Base-by-base conservation (phyloP, 2,329 filamentous ascomycete genomes). In the Diaporthe citrichinensis region DNA sequence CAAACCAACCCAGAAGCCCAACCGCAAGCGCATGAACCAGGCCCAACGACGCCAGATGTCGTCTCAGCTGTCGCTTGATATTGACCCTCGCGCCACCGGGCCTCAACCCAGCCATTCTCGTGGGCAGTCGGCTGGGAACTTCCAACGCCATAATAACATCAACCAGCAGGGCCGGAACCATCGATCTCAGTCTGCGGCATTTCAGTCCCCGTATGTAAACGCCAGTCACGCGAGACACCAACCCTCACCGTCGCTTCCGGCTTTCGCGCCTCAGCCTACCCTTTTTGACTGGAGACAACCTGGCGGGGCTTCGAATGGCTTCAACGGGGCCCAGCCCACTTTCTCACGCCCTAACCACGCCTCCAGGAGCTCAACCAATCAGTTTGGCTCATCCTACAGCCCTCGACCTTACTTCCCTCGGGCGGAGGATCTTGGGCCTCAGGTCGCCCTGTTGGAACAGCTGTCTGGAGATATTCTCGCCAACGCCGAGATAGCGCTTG, bases 31-130 rank as follows among this genome's bases (percentile, higher is more conserved):
- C 31, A 88, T 85, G 3, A 93, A 93, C 76, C 91, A 93, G 80
- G 91, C 91, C 1, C 90, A 92, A 78, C 86, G 91, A 67, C 88
- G 91, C 31, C 90, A 92, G 79, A 90, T 92, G 89, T 91, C 87
- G 74, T 86, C 90, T 6, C 88, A 92, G 77, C 79, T 92, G 25
- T 87, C 89, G 0, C 88, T 92, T 61, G 86, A 90, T 6, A 86
- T 92, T 71, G 89, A 91, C 76, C 81, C 86, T 17, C 86, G 86
- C 73, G 80, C 80, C 71, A 76, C 80, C 25, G 78, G 81, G 23
- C 75, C 82, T 58, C 78, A 81, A 17, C 76, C 81, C 39, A 79
- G 80, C 34, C 80, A 81, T 39, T 77, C 81, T 20, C 81, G 83
- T 76, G 79, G 79, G 31, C 83, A 81, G 36, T 78, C 83, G 12